Evolutionary conservation across 495 filamentous ascomycete species (phyloP), one percentile per base, ranked within the genome.

Genomic region (Emericellopsis terricola): DNA sequence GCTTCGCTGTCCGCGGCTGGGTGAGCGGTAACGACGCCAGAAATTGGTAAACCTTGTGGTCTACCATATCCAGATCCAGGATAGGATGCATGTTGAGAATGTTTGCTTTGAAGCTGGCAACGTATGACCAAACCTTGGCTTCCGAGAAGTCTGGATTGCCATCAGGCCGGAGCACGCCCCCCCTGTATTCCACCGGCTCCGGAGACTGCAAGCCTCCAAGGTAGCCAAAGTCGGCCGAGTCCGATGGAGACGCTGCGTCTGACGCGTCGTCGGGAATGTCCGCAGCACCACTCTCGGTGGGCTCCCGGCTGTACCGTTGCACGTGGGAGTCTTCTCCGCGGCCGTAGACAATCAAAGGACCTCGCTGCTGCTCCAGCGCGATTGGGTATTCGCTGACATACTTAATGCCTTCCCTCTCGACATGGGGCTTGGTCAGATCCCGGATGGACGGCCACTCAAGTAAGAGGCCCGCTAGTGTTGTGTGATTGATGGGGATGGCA

Each of bases 11-110:
- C 39, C 14, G 20, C 13, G 15, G 18, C 27, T 8, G 29, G 8
- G 1, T 14, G 15, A 8, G 37, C 42, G 27, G 44, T 43, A 17
- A 57, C 57, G 17, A 61, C 32, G 60, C 58, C 29, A 71, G 38
- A 31, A 71, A 69, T 20, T 53, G 35, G 20, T 54, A 57, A 1
- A 68, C 59, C 49, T 68, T 60, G 1, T 56, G 59, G 21, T 68
- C 44, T 3, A 73, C 54, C 41, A 60, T 53, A 15, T 43, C 46
- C 11, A 59, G 59, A 4, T 59, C 49, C 24, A 97, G 64, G 46
- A 96, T 85, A 9, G 89, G 89, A 50, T 96, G 89, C 49, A 97
- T 70, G 35, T 73, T 80, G 43, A 93, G 78, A 26, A 97, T 77
- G 47, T 91, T 67, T 3, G 73, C 51, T 46, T 84, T 56, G 49